Conservation (phyloP, 805 yeast genomes). For the Hanseniaspora jakobsenii region DNA sequence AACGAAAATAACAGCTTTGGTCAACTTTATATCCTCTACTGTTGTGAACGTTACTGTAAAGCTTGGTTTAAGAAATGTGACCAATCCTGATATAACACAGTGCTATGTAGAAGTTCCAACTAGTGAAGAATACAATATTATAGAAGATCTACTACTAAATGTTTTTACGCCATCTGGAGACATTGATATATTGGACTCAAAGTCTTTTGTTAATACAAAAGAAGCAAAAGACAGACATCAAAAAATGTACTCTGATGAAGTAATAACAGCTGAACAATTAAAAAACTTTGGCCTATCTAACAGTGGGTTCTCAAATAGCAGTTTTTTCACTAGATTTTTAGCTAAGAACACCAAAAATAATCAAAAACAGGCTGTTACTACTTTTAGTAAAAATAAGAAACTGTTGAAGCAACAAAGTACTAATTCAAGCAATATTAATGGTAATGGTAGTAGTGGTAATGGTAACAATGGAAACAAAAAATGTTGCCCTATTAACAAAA, state of each 20-base stretch:
- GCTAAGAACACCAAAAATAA: no score
- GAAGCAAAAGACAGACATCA: no score
- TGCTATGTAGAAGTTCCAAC: constrained; percentile 8
- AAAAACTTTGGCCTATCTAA: background rate
- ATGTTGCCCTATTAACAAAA: background rate
- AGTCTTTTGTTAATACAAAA: no score
- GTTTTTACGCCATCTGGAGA: background rate
- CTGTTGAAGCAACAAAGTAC: background rate
- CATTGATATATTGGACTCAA: background rate
- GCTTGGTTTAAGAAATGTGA: background rate
- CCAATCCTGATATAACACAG: background rate
- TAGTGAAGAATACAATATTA: constrained; percentile 1
- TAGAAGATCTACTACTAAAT: background rate
- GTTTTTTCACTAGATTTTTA: no score
- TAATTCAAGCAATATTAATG: background rate
- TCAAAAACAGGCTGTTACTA: no score
- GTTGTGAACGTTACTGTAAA: constrained; percentile 3
- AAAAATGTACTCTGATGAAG: background rate
- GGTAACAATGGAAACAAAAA: background rate
- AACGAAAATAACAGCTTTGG: constrained; percentile 3
- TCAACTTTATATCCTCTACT: constrained; percentile 11
- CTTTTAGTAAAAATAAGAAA: no score
- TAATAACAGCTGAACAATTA: background rate
- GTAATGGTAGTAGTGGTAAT: background rate
- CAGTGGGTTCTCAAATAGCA: no score